A percentile compares a stretch with the other conserved stretches of the same genome.
phyloP scores from a whole-genome alignment of 108 stramenopile genomes.

The Nitzschia palea region DNA sequence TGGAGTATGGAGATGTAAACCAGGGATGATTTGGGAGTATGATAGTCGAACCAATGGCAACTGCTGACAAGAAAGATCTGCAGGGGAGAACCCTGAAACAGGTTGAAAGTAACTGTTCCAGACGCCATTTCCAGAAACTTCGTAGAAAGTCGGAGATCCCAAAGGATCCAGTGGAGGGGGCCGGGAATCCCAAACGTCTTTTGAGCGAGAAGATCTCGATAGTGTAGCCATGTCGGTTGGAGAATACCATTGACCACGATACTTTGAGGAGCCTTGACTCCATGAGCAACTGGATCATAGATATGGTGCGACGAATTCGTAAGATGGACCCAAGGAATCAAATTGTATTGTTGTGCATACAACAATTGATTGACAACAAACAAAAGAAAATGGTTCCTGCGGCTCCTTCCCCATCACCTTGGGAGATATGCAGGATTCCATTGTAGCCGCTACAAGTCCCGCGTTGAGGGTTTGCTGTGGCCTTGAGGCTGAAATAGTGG shows the following conservation, averaged over 20 bases:
- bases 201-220: background rate
- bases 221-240: background rate
- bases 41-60: conserved; percentile 36
- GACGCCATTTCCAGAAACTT: conserved; percentile 35
- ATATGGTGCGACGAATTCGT: conserved; percentile 21
- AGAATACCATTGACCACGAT: background rate
- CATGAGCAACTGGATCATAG: conserved; percentile 41
- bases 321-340: conserved; percentile 49
- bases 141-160: background rate
- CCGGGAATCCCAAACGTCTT: conserved; percentile 18
- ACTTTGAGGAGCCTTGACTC: background rate
- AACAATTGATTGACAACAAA: conserved; percentile 43
- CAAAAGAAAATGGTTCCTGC: conserved; percentile 37
- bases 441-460: conserved; percentile 28
- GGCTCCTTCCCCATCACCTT: conserved; percentile 20
- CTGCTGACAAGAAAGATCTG: conserved; percentile 22
- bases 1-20: conserved; percentile 27
- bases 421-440: conserved; percentile 40
- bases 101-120: conserved; percentile 47
- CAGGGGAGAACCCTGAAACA: conserved; percentile 31
- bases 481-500: too few relatives aligned
- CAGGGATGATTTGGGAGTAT: conserved; percentile 10
- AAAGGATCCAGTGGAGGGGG: background rate
- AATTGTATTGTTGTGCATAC: conserved; percentile 44
- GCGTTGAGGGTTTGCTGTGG: too few relatives aligned